phyloP scores from a whole-genome alignment of 768 basidiomycete genomes.

The Panus rudis region DNA sequence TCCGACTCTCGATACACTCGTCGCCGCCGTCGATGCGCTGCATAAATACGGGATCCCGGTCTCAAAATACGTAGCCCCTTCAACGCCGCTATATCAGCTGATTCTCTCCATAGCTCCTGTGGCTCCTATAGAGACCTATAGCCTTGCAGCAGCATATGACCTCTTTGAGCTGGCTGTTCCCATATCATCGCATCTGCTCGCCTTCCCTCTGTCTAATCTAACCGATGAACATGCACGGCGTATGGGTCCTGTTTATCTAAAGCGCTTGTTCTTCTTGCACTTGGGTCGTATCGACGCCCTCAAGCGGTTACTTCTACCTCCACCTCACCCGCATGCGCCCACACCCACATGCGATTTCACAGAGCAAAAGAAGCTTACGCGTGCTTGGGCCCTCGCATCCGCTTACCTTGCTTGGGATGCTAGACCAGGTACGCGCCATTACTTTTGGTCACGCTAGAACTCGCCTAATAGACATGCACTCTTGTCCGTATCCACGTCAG shows the following conservation, averaged over 20 bases:
- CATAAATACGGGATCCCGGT: constrained; percentile 53
- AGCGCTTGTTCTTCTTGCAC: constrained; percentile 77
- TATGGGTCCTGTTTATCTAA: constrained; percentile 74
- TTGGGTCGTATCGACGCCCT: constrained; percentile 78
- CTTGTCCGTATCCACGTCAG: constrained; percentile 29
- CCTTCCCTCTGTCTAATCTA: constrained; percentile 58
- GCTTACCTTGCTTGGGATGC: constrained; percentile 85
- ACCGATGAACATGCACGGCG: constrained; percentile 63
- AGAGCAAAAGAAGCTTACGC: constrained; percentile 71
- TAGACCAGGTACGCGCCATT: constrained; percentile 50
- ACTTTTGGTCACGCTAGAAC: background rate
- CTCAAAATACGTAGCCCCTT: constrained; percentile 38
- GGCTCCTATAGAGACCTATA: constrained; percentile 65
- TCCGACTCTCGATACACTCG: constrained; percentile 54
- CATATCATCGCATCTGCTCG: constrained; percentile 68
- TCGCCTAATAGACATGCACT: too few species aligned
- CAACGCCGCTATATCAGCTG: constrained; percentile 48
- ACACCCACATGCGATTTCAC: constrained; percentile 60
- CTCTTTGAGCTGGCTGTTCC: constrained; percentile 70
- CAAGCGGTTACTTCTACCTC: constrained; percentile 68
- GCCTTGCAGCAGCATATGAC: constrained; percentile 60
- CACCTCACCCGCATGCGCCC: constrained; percentile 72
- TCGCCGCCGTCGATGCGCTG: constrained; percentile 49
- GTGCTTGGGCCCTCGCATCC: constrained; percentile 78
- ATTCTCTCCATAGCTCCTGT: constrained; percentile 64